A percentile compares a stretch with the other conserved stretches of the same genome.
Conservation (phyloP, 2,329 filamentous ascomycete species). For the Sclerotinia nivalis region DNA sequence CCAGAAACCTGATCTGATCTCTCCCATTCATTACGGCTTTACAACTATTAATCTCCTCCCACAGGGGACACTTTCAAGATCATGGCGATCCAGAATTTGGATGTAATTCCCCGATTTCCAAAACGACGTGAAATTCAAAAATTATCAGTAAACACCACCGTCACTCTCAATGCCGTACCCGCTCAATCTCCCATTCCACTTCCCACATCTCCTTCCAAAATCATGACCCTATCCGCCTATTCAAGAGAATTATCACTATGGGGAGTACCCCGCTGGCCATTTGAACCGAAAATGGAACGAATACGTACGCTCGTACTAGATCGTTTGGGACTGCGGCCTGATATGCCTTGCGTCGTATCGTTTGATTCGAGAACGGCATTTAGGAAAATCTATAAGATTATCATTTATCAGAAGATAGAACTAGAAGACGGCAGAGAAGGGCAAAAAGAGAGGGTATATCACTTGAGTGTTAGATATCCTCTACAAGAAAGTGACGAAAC, state of each 20-base stretch:
- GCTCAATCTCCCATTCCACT: neutral
- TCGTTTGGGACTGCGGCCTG: neutral
- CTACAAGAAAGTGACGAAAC: neutral
- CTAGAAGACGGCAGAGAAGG: neutral
- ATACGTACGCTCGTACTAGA: neutral
- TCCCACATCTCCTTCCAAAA: neutral
- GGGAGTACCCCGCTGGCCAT: neutral
- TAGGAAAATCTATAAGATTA: neutral
- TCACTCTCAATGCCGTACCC: neutral
- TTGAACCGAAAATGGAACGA: neutral
- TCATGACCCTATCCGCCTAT: neutral
- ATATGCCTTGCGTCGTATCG: neutral
- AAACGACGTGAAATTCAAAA: neutral
- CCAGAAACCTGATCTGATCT: no score
- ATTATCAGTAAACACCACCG: slow-evolving; percentile 1
- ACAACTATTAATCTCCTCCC: no score
- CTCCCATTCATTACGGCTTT: no score
- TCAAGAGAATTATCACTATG: neutral
- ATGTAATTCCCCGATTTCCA: neutral
- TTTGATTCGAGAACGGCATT: neutral
- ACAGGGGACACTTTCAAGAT: no score
- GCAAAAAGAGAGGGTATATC: neutral
- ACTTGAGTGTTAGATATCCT: slow-evolving; percentile 1
- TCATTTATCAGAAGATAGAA: neutral
- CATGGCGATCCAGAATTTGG: neutral